Base-by-base conservation (phyloP, 2,329 filamentous ascomycete species). In the Diaporthe citrichinensis region DNA sequence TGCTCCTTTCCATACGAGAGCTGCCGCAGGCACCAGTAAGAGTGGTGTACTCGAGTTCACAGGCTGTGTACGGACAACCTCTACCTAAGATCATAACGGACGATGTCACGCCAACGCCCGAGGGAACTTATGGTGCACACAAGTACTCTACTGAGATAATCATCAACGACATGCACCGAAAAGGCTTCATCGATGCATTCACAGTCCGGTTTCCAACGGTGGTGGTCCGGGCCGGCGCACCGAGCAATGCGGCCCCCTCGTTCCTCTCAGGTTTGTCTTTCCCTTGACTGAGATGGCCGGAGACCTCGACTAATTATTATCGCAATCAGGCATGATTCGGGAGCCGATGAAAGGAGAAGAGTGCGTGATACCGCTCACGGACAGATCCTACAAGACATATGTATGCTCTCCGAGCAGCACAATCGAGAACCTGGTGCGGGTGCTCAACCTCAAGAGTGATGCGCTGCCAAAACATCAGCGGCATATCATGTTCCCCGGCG, bases 121-220 rank as follows among this genome's bases (percentile, higher is more conserved):
- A 92, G 80, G 89, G 88, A 53, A 91, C 89, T 20, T 93, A 93
- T 80, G 91, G 91, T 46, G 87, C 90, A 7, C 89, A 92, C 82
- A 93, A 93, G 82, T 84, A 92, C 76, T 88, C 92, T 81, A 90
- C 88, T 74, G 91, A 93, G 83, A 86, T 88, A 1, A 84, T 92
- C 12, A 81, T 93, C 80, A 93, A 92, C 82, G 91, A 93, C 77
- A 89, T 92, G 82, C 90, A 90, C 72, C 86, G 91, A 34, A 86
- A 89, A 71, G 89, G 89, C 0, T 88, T 89, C 73, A 87, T 93
- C 74, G 89, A 90, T 74, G 91, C 88, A 10, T 88, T 91, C 68
- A 85, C 86, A 3, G 86, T 91, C 67, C 89, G 91, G 0, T 89
- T 93, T 68, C 91, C 91, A 0, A 92, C 90, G 0, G 87, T 93